A percentile compares a stretch with the other conserved stretches of the same genome.
These are phyloP conservation scores for Rhodotorula sp. DNA, from an alignment of 1,284 basidiomycete genomes.

Conservation along the genomic window DNA sequence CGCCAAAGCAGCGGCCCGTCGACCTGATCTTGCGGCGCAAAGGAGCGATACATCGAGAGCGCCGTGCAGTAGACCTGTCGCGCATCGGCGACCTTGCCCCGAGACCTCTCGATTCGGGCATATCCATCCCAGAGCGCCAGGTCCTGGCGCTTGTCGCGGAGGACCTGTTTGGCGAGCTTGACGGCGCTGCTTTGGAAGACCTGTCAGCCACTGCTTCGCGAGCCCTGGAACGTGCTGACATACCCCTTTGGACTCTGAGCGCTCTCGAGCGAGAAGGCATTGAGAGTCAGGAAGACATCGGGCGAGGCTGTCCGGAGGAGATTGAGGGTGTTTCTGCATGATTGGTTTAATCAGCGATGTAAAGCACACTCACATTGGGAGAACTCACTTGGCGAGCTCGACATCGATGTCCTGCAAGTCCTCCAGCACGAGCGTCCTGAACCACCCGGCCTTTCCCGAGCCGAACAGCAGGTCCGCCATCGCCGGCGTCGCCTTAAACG, in stretches of 20 bases:
- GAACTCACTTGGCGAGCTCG: constrained; percentile 44
- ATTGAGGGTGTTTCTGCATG: constrained; percentile 43
- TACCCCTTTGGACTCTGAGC: constrained; percentile 62
- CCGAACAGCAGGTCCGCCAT: constrained; percentile 40
- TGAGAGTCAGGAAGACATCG: constrained; percentile 49
- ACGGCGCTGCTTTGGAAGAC: constrained; percentile 57
- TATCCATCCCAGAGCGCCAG: constrained; percentile 74
- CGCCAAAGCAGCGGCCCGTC: constrained; percentile 61
- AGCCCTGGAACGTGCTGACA: constrained; percentile 37
- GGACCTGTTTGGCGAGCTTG: constrained; percentile 68
- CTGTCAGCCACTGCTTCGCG: neutral
- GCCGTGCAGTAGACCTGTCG: constrained; percentile 76
- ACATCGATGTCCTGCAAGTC: constrained; percentile 46
- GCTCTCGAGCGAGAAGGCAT: constrained; percentile 60
- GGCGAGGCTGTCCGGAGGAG: constrained; percentile 43
- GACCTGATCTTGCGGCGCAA: constrained; percentile 29
- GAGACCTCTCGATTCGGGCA: constrained; percentile 71
- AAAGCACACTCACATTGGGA: neutral
- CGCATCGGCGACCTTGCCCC: constrained; percentile 68
- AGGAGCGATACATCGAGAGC: constrained; percentile 46
- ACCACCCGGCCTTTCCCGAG: constrained; percentile 45
- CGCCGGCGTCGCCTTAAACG: constrained; percentile 40
- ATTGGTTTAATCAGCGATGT: neutral
- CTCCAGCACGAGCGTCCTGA: constrained; percentile 43
- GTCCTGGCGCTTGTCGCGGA: constrained; percentile 65